Conservation (phyloP, 495 filamentous ascomycete genomes). For the Penicillium goetzii region DNA sequence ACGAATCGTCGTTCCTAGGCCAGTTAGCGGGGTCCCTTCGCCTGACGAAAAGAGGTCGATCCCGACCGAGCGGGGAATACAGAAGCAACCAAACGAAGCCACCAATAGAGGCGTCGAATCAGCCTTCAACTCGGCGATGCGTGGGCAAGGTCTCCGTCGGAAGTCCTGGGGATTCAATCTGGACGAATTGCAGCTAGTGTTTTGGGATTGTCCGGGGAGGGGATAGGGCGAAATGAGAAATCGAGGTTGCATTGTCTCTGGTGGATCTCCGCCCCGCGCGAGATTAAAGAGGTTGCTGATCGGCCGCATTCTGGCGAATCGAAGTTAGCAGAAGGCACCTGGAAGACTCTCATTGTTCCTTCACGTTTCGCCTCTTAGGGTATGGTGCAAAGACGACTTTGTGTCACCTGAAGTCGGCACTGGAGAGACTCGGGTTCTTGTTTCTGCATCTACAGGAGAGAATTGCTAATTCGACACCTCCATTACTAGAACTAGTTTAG, state of each 20-base stretch:
- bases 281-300: slow-evolving; percentile 29
- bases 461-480: too few relatives aligned
- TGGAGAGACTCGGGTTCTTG: background rate
- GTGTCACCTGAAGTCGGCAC: background rate
- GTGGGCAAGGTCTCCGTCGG: slow-evolving; percentile 13
- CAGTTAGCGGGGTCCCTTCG: background rate
- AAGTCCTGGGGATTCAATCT: slow-evolving; percentile 6
- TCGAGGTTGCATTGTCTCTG: slow-evolving; percentile 31
- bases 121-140: slow-evolving; percentile 7
- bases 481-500: too few relatives aligned
- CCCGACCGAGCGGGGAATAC: slow-evolving; percentile 7
- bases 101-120: slow-evolving; percentile 8
- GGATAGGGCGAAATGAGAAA: background rate
- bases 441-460: slow-evolving; percentile 1
- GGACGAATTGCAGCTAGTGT: slow-evolving; percentile 15
- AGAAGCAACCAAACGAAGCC: background rate
- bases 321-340: slow-evolving; percentile 7
- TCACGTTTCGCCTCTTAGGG: slow-evolving; percentile 17
- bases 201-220: slow-evolving; percentile 7
- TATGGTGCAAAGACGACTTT: background rate
- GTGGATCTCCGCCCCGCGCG: slow-evolving; percentile 27
- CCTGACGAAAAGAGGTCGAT: slow-evolving; percentile 13
- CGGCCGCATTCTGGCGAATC: slow-evolving; percentile 11
- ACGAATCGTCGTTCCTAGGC: background rate
- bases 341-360: slow-evolving; percentile 4